Evolutionary conservation across 148 eudicot genomes (phyloP), one percentile per base, ranked within the genome.

Genomic region (Fagopyrum tataricum): DNA sequence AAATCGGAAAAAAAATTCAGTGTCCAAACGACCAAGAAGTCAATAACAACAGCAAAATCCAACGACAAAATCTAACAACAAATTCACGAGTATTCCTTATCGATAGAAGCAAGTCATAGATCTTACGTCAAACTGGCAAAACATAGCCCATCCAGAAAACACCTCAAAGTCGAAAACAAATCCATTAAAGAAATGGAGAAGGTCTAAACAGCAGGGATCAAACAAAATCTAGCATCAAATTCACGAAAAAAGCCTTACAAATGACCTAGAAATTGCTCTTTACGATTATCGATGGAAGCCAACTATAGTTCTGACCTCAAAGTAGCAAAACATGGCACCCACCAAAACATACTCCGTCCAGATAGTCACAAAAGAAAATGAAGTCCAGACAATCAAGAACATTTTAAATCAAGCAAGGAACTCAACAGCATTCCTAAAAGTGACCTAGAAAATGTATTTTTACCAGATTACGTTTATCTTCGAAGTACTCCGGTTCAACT

Each of bases 391-490:
- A 43, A 69, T 49, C 49, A 69, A 8, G 9, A 18, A 20, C 51
- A 12, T n/a, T 9, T 10, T 1, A 18, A 44, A 14, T 24, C 6
- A 7, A 5, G 37, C 43, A 15, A 37, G 43, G 39, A 64, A 64
- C 7, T 59, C 39, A 24, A 12, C 10, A 67, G 47, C 18, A 67
- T 39, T 67, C 23, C 15, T 40, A 40, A 17, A 24, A 24, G 13
- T 14, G 66, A 59, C 21, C 9, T 13, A 68, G 49, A 31, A 18
- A 8, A 43, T 43, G 14, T 31, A 31, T 17, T 70, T 70, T 69
- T 84, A 93, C 98, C 96, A 93, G 75, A 83, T 90, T 89, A 21
- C 98, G 93, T 86, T 84, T 76, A 39, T 93, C 98, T 4, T 78
- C 74, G 62, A 93, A 93, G 80, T 75, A 93, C 87, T 85, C 87